Conservation (phyloP, 1,284 basidiomycete genomes). For the Ceratobasidium sp. region DNA sequence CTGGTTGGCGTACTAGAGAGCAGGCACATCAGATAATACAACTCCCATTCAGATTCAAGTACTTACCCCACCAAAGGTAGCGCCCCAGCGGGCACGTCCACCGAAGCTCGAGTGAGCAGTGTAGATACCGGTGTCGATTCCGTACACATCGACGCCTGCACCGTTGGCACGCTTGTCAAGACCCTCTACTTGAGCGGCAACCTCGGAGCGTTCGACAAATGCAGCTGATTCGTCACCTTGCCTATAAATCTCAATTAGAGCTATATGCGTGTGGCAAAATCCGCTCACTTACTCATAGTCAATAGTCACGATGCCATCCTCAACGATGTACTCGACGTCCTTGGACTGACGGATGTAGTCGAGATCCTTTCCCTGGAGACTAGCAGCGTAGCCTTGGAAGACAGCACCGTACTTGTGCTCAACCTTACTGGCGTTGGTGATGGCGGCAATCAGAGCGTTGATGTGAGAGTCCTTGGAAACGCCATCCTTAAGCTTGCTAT, state of each 20-base stretch:
- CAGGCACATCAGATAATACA: neutral
- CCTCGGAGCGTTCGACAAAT: neutral
- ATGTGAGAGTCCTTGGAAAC: slow-evolving; percentile 8
- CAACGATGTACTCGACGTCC: slow-evolving; percentile 38
- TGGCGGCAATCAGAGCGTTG: neutral
- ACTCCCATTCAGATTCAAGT: neutral
- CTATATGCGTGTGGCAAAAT: too few species aligned
- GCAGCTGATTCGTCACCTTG: neutral
- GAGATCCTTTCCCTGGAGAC: slow-evolving; percentile 20
- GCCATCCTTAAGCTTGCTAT: slow-evolving; percentile 30
- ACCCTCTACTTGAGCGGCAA: neutral
- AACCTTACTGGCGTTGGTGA: neutral
- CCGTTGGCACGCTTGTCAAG: slow-evolving; percentile 10
- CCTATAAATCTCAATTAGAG: neutral
- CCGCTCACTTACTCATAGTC: neutral
- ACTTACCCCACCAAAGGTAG: slow-evolving; percentile 19
- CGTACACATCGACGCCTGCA: slow-evolving; percentile 27
- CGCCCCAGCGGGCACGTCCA: slow-evolving; percentile 39
- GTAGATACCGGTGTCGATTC: slow-evolving; percentile 42
- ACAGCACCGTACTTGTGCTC: slow-evolving; percentile 31
- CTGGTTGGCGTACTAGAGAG: neutral
- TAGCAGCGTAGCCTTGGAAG: slow-evolving; percentile 40
- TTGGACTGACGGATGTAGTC: slow-evolving; percentile 21
- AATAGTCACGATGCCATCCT: slow-evolving; percentile 27
- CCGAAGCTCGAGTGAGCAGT: slow-evolving; percentile 29